Evolutionary conservation across 306 rosid genomes (phyloP), one percentile per base, ranked within the genome.

Genomic region (Albizia julibrissin): DNA sequence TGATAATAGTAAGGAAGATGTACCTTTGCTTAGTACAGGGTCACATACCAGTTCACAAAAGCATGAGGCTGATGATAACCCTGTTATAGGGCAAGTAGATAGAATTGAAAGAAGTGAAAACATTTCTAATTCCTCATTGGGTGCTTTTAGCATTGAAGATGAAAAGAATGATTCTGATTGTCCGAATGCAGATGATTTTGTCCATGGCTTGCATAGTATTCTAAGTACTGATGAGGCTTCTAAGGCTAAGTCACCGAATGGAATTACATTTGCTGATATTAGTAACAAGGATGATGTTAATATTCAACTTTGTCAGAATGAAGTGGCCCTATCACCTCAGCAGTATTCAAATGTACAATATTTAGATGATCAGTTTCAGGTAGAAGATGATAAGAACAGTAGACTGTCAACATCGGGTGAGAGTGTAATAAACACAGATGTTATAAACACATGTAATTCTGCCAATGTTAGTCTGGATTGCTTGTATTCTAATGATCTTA

Each of bases 111-210:
- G 71, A 46, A 70, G 62, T 76, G 90, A 78, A 79, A 76, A 84
- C 58, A 49, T 54, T 70, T 83, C 91, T 80, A 79, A 34, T 79
- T 83, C 81, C 69, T 67, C 74, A 64, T 80, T 84, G 80, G 73
- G 70, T 75, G 81, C 81, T 69, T 77, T 84, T 42, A 66, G 69
- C 82, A 79, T 16, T 61, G 81, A 88, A 64, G 84, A 77, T 68
- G 84, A 77, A 69, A 89, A 37, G 78, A 69, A 44, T 81, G 84
- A 64, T 75, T 69, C 69, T 34, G 61, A 52, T 82, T 72, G 81
- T 83, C 75, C 67, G 78, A 84, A 83, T 84, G 88, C 59, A 19
- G 85, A 75, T 83, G 82, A 77, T 79, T 86, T 82, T 39, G 84
- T 46, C 72, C 74, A 74, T 80, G 78, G 84, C 33, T 80, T 86